Percentiles rank a stretch among this genome's conserved stretches.
Conservation (phyloP, 2,329 filamentous ascomycete species). For the Dactylellina cionopaga region DNA sequence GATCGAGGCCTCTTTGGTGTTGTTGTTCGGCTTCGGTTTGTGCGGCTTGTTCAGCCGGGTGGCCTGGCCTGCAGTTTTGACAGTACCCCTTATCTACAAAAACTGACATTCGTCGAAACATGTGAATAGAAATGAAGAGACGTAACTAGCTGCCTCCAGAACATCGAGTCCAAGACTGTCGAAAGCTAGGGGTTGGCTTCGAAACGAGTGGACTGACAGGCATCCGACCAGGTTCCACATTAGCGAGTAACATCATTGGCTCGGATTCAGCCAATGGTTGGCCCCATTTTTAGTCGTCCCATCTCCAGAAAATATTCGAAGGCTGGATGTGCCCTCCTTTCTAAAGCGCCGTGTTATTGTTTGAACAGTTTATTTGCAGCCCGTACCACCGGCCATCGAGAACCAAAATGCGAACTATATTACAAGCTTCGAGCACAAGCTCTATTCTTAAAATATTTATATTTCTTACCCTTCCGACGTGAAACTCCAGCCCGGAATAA, state of each 20-base stretch:
- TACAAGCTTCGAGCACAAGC: constrained; percentile 1
- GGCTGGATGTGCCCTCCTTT: constrained; percentile 27
- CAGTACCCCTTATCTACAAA: no score
- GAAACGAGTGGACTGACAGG: constrained; percentile 35
- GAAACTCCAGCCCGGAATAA: constrained; percentile 21
- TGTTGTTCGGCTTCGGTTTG: no score
- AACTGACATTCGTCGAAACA: no score
- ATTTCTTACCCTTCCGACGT: constrained; percentile 18
- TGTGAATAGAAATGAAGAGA: no score
- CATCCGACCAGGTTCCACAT: constrained; percentile 8
- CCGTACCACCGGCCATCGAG: no score
- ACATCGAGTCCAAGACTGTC: no score
- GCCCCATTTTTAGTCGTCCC: constrained; percentile 17
- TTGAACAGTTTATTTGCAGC: constrained; percentile 15
- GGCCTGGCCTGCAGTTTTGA: no score
- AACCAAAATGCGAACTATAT: constrained; percentile 11
- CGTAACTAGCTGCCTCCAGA: no score
- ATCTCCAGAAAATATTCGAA: constrained; percentile 10
- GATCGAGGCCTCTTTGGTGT: no score
- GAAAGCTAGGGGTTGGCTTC: constrained; percentile 16
- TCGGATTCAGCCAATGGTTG: constrained; percentile 1
- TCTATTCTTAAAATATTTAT: constrained; percentile 24
- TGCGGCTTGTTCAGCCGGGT: no score
- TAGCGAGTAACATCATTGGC: constrained; percentile 16
- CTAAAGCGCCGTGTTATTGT: constrained; percentile 29